Evolutionary conservation across 345 rosid species (phyloP), one percentile per base, ranked within the genome.

Genomic region (Tarenaya hassleriana): DNA sequence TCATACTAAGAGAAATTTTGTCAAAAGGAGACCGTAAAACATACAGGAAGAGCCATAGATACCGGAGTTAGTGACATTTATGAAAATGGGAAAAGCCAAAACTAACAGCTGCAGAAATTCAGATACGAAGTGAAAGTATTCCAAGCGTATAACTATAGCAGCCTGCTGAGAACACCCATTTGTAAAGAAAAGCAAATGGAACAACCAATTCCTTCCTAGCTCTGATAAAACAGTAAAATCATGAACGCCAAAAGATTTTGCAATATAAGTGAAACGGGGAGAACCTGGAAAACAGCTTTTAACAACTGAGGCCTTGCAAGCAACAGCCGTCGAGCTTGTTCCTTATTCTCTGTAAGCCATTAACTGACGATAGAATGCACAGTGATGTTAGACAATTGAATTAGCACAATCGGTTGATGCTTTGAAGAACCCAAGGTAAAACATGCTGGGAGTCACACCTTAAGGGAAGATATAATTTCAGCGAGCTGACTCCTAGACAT

Each of bases 221-320:
- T 51, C 33, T 29, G 31, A 61, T 44, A 20, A 52, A n/a, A 20
- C 8, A 19, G 31, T 16, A 12, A 63, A 24, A 27, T 34, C 35
- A 29, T 32, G 7, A 55, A 41, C 29, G 31, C 11, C 41, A 7
- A 20, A n/a, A 47, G 12, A 7, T 32, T 41, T 48, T 21, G 10
- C 45, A 48, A 31, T 16, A 11, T 15, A 8, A 7, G 34, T 58
- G 56, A 10, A 53, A 33, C 11, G 51, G 62, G 34, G 48, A 56
- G 42, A 60, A 92, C 98, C 96, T 76, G 94, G 59, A 88, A 88
- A 50, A 92, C 73, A 57, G 98, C 88, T 81, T 83, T 92, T 41
- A 82, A 57, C 68, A 92, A 64, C 71, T 73, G 86, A 18, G 96
- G 95, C 62, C 62, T 83, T 27, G 81, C 72, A 41, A 78, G 77